Conservation (phyloP, 345 rosid genomes). For the Zanthoxylum bungeanum region DNA sequence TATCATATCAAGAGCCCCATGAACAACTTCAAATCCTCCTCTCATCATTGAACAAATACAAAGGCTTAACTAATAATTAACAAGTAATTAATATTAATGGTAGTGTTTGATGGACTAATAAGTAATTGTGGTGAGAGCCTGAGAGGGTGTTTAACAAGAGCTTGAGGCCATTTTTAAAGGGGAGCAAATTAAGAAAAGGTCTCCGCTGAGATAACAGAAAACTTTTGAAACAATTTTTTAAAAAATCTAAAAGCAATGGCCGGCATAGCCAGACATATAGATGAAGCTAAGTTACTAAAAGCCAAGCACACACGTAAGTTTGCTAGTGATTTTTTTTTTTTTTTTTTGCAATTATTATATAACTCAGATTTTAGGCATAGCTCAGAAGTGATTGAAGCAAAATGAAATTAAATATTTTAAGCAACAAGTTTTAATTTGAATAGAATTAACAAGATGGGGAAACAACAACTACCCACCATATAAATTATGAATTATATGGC, state of each 20-base stretch:
- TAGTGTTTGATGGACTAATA: not conserved
- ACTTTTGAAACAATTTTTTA: not conserved
- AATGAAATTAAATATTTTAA: not conserved
- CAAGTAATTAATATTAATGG: too few relatives aligned
- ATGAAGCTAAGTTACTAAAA: slow-evolving; percentile 26
- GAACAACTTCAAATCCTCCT: slow-evolving; percentile 44
- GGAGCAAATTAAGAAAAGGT: slow-evolving; percentile 25
- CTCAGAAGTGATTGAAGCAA: not conserved
- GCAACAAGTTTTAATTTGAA: not conserved
- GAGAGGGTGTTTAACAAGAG: slow-evolving; percentile 30
- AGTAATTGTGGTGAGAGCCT: not conserved
- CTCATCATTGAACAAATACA: slow-evolving; percentile 21
- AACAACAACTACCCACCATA: slow-evolving; percentile 25
- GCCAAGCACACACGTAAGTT: slow-evolving; percentile 40
- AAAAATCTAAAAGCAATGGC: slow-evolving; percentile 32
- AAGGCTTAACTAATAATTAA: not conserved
- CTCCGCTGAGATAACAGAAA: not conserved
- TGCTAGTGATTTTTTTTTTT: slow-evolving; percentile 42
- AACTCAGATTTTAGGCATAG: not conserved
- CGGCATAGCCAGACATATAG: slow-evolving; percentile 53
- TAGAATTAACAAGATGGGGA: slow-evolving; percentile 25
- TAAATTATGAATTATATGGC: not conserved
- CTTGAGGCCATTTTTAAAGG: slow-evolving; percentile 25
- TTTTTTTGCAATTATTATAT: too few relatives aligned
- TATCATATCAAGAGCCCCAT: slow-evolving; percentile 38